Evolutionary conservation across 129 eudicot species (phyloP).

Genomic region (Artemisia argyi): DNA sequence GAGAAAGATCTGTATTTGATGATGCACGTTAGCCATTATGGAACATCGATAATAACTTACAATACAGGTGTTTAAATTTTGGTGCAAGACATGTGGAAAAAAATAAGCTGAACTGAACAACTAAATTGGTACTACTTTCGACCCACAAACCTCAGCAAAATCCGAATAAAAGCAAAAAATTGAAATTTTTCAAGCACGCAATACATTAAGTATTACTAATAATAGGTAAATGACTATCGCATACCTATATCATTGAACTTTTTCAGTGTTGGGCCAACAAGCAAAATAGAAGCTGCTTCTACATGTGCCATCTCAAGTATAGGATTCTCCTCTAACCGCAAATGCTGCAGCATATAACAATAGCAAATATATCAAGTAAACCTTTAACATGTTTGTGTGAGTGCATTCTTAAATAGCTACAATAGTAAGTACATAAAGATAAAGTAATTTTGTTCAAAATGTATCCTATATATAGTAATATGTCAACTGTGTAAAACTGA

Average conservation of each 20-base stretch:
- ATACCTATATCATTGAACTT: conserved; percentile 91
- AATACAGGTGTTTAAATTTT: neutral
- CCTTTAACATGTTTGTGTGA: conserved; percentile 23
- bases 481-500: no score
- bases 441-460: neutral
- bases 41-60: conserved; percentile 11
- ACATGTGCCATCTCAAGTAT: conserved; percentile 91
- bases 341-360: conserved; percentile 64
- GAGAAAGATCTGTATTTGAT: conserved; percentile 61
- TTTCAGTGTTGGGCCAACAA: conserved; percentile 88
- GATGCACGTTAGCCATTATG: conserved; percentile 11
- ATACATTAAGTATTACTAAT: neutral
- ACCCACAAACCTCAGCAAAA: neutral
- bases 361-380: conserved; percentile 19
- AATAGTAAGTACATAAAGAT: neutral
- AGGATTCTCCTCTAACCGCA: conserved; percentile 97
- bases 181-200: neutral
- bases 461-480: no score
- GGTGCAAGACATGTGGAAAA: conserved; percentile 8
- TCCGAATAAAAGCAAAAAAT: neutral
- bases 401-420: neutral
- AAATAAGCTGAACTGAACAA: neutral
- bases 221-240: conserved; percentile 7
- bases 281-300: conserved; percentile 95
- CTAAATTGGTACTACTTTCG: no score